These are phyloP conservation scores for Neoascochyta sp. DNA, from an alignment of 2,329 filamentous ascomycete species.

Conservation along the genomic window DNA sequence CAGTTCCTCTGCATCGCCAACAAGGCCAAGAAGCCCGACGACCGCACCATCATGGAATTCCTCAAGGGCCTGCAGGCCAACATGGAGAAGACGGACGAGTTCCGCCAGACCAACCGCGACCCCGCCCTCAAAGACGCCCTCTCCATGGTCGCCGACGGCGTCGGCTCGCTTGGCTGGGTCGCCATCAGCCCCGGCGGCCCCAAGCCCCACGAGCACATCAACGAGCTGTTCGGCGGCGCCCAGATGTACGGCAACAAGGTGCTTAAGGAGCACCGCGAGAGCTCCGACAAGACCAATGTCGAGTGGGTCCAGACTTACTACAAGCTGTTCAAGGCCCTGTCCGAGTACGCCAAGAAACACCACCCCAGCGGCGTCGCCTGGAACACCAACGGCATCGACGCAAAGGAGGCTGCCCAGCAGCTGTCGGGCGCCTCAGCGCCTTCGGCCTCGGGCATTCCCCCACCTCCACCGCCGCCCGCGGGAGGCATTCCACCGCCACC, in stretches of 20 bases:
- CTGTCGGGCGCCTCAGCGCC: constrained; percentile 45
- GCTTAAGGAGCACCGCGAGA: constrained; percentile 83
- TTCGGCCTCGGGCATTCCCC: constrained; percentile 57
- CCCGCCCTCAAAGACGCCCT: constrained; percentile 76
- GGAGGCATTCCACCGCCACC: constrained; percentile 61
- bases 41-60: constrained; percentile 68
- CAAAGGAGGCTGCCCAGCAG: constrained; percentile 64
- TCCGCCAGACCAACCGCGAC: constrained; percentile 77
- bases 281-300: constrained; percentile 66
- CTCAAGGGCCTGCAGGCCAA: constrained; percentile 83
- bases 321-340: constrained; percentile 78
- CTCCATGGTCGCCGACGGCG: constrained; percentile 83
- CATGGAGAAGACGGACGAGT: constrained; percentile 71
- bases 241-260: constrained; percentile 96
- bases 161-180: constrained; percentile 87
- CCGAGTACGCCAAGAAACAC: constrained; percentile 79
- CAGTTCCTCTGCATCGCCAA: constrained; percentile 84
- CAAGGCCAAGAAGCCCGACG: constrained; percentile 87
- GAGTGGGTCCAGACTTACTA: constrained; percentile 94
- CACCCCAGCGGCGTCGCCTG: constrained; percentile 77
- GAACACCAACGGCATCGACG: constrained; percentile 75
- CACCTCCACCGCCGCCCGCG: constrained; percentile 59
- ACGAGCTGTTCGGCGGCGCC: constrained; percentile 75
- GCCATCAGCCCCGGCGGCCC: constrained; percentile 58
- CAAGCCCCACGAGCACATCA: constrained; percentile 81